phyloP scores from a whole-genome alignment of 352 stramenopile species.

The Globisporangium abappressorium region DNA sequence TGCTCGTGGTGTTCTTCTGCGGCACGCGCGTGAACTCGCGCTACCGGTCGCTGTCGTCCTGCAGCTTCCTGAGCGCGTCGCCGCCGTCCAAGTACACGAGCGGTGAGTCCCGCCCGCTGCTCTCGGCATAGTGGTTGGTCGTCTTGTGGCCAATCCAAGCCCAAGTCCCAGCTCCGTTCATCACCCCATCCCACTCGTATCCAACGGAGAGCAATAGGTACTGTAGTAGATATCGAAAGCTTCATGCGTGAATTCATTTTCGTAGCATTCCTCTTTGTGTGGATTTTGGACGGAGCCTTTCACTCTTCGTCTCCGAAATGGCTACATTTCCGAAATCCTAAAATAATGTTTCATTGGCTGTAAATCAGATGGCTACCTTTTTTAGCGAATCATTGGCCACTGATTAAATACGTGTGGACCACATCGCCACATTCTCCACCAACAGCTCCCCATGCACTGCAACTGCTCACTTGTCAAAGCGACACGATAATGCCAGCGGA shows the following conservation, averaged over 20 bases:
- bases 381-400: background rate
- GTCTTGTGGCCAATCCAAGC: background rate
- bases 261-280: background rate
- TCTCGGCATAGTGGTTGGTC: constrained; percentile 20
- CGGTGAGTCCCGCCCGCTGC: constrained; percentile 49
- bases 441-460: background rate
- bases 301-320: background rate
- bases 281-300: background rate
- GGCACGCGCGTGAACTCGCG: constrained; percentile 75
- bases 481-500: background rate
- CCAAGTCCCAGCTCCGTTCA: background rate
- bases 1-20: constrained; percentile 80
- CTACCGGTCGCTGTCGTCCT: constrained; percentile 71
- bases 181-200: background rate
- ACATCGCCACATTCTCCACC: background rate
- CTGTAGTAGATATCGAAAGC: background rate
- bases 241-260: background rate
- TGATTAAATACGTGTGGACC: background rate
- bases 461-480: background rate
- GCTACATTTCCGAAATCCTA: background rate
- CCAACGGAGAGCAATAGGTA: background rate
- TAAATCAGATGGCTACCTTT: background rate
- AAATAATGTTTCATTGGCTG: background rate
- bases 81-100: constrained; percentile 46
- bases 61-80: constrained; percentile 68